Evolutionary conservation across 805 yeast species (phyloP).

Genomic region (Saturnispora ahearnii): DNA sequence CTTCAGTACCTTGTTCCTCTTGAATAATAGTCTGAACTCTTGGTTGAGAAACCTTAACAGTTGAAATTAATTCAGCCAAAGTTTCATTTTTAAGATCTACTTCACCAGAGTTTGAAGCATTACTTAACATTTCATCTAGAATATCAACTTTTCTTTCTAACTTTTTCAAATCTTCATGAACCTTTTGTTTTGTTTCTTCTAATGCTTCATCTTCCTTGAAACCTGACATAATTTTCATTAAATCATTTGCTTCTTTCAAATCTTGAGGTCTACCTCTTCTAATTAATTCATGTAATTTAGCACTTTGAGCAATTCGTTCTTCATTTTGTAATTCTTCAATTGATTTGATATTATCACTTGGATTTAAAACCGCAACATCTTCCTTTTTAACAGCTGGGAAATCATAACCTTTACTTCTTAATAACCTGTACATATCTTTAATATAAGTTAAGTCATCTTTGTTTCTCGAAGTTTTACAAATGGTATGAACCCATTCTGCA

Average conservation of each 20-base stretch:
- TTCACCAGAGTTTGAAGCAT: conserved; percentile 34
- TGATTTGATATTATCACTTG: conserved; percentile 77
- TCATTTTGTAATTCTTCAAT: conserved; percentile 87
- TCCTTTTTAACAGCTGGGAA: conserved; percentile 89
- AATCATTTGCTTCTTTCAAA: conserved; percentile 88
- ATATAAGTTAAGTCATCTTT: conserved; percentile 88
- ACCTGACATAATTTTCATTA: conserved; percentile 98
- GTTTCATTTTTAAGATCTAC: conserved; percentile 56
- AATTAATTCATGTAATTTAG: conserved; percentile 90
- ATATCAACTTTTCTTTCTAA: conserved; percentile 79
- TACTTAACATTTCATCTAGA: conserved; percentile 74
- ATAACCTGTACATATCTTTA: conserved; percentile 89
- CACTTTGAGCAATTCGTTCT: conserved; percentile 86
- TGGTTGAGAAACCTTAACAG: conserved; percentile 79
- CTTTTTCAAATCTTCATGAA: conserved; percentile 75
- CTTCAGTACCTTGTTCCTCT: conserved; percentile 68
- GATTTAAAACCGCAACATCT: conserved; percentile 89
- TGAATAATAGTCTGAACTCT: conserved; percentile 75
- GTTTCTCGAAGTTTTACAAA: conserved; percentile 81
- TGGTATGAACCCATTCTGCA: conserved; percentile 96
- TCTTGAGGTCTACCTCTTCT: conserved; percentile 95
- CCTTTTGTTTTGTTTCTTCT: conserved; percentile 66
- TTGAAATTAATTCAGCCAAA: conserved; percentile 61
- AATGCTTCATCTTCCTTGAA: conserved; percentile 73
- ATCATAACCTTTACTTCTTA: conserved; percentile 81